Base-by-base conservation (phyloP, 2,329 filamentous ascomycete species). In the Cytospora schulzeri region DNA sequence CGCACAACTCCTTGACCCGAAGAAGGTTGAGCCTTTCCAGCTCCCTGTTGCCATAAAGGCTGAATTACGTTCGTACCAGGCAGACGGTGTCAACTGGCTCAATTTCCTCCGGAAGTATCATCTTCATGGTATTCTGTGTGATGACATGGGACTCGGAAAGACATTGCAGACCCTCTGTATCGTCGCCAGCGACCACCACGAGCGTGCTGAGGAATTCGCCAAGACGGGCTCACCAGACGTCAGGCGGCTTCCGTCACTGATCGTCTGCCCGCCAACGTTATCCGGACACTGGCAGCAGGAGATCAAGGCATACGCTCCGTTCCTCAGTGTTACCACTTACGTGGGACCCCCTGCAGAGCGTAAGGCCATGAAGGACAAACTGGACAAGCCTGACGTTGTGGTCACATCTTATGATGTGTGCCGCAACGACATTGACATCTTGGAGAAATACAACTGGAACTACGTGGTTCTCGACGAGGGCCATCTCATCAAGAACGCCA, bases 221-320 rank as follows among this genome's bases (percentile, higher is more conserved):
- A 92, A 90, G 77, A 96, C 93, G 0, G 85, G 89, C 55, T 88
- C 91, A 31, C 83, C 87, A 0, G 95, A 99, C 73, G 86, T 87
- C 60, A 87, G 92, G 65, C 89, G 86, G 63, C 80, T 99, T 50
- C 93, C 95, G 2, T 97, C 94, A 15, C 84, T 99, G 62, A 97
- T 99, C 67, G 91, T 99, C 57, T 99, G 95, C 72, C 96, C 95
- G 7, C 95, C 95, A 1, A 98, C 95, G 0, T 83, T 99, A 28
- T 97, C 95, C 22, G 95, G 96, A 11, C 95, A 99, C 77, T 99
- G 95, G 95, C 93, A 97, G 76, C 95, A 99, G 74, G 95, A 99
- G 75, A 93, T 99, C 71, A 92, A 91, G 73, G 90, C 93, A 57
- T 99, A 97, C 72, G 94, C 96, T 1, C 95, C 95, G 0, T 99